A percentile compares a stretch with the other conserved stretches of the same genome.
These are phyloP conservation scores for Cladosporium sp. DNA, from an alignment of 2,329 filamentous ascomycete species.

Conservation along the genomic window DNA sequence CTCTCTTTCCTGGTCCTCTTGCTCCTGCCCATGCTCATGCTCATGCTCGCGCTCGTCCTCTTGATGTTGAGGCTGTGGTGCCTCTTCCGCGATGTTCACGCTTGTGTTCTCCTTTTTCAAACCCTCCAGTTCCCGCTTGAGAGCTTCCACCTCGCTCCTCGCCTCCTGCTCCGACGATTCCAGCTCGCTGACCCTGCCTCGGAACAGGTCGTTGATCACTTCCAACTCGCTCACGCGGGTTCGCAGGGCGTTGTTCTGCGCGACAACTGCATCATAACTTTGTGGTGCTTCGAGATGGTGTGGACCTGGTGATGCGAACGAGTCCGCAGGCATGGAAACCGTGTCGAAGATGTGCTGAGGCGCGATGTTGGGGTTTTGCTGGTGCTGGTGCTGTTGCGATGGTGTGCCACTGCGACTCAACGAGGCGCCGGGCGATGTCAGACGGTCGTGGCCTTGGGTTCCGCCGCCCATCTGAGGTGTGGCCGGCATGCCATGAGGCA, in stretches of 20 bases:
- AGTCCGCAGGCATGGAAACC: constrained; percentile 60
- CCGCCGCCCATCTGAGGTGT: constrained; percentile 3
- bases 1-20: neutral
- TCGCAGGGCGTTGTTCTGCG: constrained; percentile 80
- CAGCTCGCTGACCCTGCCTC: constrained; percentile 63
- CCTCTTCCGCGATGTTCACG: neutral
- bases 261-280: constrained; percentile 73
- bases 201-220: constrained; percentile 75
- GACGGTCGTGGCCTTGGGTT: constrained; percentile 2
- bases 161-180: constrained; percentile 71
- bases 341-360: constrained; percentile 76
- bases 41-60: neutral
- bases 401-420: constrained; percentile 76
- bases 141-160: constrained; percentile 52
- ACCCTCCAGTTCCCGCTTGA: constrained; percentile 57
- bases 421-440: constrained; percentile 3
- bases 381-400: constrained; percentile 47
- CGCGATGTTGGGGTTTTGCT: constrained; percentile 60
- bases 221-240: constrained; percentile 94
- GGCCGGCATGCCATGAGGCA: constrained; percentile 16
- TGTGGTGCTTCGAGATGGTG: constrained; percentile 61
- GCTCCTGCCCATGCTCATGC: neutral
- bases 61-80: neutral
- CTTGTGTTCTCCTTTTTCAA: neutral
- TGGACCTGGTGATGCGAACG: constrained; percentile 53